Evolutionary conservation across 2,329 filamentous ascomycete genomes (phyloP).

Genomic region (Lasiodiplodia hormozganensis): DNA sequence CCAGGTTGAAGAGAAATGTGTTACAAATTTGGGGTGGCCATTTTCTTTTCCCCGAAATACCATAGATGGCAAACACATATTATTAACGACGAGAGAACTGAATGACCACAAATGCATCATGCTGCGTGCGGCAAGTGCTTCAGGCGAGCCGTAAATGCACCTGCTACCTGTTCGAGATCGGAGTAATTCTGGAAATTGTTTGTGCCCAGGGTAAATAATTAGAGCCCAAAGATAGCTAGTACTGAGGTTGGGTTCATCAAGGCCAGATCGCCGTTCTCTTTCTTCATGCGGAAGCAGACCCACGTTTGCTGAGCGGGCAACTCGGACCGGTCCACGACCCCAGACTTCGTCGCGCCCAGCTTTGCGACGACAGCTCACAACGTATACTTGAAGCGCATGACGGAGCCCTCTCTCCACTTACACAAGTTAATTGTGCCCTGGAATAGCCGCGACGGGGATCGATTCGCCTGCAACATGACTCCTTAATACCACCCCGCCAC

Average conservation of each 20-base stretch:
- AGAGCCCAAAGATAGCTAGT: not conserved
- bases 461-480: not conserved
- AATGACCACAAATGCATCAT: not conserved
- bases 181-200: not conserved
- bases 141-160: too few species aligned
- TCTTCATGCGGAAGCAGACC: conserved; percentile 1
- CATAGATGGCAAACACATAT: conserved; percentile 27
- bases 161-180: too few species aligned
- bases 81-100: conserved; percentile 9
- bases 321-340: conserved; percentile 22
- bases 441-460: not conserved
- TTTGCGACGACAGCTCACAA: not conserved
- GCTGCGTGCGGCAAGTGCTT: not conserved
- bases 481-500: not conserved
- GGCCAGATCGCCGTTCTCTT: not conserved
- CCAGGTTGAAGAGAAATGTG: not conserved
- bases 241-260: not conserved
- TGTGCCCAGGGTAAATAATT: too few species aligned
- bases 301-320: conserved; percentile 20
- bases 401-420: not conserved
- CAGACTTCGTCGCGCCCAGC: conserved; percentile 1
- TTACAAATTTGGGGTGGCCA: conserved; percentile 1
- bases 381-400: too few species aligned
- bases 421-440: too few species aligned
- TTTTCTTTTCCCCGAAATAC: conserved; percentile 9